phyloP scores from a whole-genome alignment of 768 basidiomycete species.

The Lactifluus echinatus region DNA sequence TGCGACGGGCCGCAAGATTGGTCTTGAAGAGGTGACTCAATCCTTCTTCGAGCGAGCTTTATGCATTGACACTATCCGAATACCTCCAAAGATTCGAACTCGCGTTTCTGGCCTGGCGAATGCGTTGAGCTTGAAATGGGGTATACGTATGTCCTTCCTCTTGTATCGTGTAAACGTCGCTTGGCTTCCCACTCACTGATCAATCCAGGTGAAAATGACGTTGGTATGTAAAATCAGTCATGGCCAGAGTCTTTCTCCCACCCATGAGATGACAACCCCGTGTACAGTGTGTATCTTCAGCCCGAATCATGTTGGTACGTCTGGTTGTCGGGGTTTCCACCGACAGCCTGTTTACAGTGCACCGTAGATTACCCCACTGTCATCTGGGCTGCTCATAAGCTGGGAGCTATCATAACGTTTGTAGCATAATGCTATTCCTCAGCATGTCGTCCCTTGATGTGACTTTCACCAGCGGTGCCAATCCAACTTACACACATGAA shows the following conservation, averaged over 20 bases:
- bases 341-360: not conserved
- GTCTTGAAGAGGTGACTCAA: slow-evolving; percentile 31
- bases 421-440: not conserved
- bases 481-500: slow-evolving; percentile 48
- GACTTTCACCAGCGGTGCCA: slow-evolving; percentile 40
- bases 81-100: slow-evolving; percentile 26
- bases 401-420: slow-evolving; percentile 24
- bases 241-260: not conserved
- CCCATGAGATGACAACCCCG: not conserved
- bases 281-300: slow-evolving; percentile 21
- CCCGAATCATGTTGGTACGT: slow-evolving; percentile 27
- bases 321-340: not conserved
- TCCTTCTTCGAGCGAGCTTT: not conserved
- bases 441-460: not conserved
- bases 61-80: not conserved
- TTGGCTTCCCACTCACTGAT: not conserved
- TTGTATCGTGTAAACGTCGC: not conserved
- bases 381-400: slow-evolving; percentile 22
- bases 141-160: slow-evolving; percentile 26
- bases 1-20: slow-evolving; percentile 29
- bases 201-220: slow-evolving; percentile 31
- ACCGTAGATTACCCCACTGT: slow-evolving; percentile 13
- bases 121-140: slow-evolving; percentile 28
- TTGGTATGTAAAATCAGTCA: slow-evolving; percentile 26
- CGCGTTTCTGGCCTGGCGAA: slow-evolving; percentile 34